Evolutionary conservation across 192 early-diverging fungal genomes (phyloP).

Genomic region (Paraglomus occultum): DNA sequence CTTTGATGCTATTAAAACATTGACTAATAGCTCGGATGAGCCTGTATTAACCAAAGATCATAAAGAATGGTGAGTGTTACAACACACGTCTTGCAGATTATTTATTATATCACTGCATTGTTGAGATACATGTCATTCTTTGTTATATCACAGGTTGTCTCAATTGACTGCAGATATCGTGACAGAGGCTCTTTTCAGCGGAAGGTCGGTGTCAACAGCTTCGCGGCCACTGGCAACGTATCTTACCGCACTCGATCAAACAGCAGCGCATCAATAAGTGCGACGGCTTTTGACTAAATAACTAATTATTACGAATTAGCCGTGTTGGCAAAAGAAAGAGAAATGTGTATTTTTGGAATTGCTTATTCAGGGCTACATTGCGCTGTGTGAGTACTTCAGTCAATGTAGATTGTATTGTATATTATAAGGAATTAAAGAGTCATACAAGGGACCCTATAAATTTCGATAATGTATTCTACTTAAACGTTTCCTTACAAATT

Average conservation of each 20-base stretch:
- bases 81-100: background rate
- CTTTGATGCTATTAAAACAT: slow-evolving; percentile 39
- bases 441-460: too few species aligned
- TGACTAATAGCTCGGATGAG: slow-evolving; percentile 37
- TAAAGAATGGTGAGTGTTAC: slow-evolving; percentile 37
- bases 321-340: too few species aligned
- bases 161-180: slow-evolving; percentile 47
- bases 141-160: slow-evolving; percentile 35
- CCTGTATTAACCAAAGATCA: slow-evolving; percentile 38
- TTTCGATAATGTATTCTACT: too few species aligned
- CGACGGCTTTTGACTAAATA: too few species aligned
- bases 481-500: too few species aligned
- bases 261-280: too few species aligned
- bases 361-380: too few species aligned
- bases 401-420: too few species aligned
- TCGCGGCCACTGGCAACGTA: slow-evolving; percentile 28
- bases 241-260: slow-evolving; percentile 9
- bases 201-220: slow-evolving; percentile 33
- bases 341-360: too few species aligned
- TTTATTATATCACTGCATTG: background rate
- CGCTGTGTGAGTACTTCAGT: too few species aligned
- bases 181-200: slow-evolving; percentile 43
- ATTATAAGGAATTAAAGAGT: too few species aligned
- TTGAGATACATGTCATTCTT: background rate
- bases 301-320: too few species aligned